Conservation (phyloP, 805 yeast genomes). For the Candida maris region DNA sequence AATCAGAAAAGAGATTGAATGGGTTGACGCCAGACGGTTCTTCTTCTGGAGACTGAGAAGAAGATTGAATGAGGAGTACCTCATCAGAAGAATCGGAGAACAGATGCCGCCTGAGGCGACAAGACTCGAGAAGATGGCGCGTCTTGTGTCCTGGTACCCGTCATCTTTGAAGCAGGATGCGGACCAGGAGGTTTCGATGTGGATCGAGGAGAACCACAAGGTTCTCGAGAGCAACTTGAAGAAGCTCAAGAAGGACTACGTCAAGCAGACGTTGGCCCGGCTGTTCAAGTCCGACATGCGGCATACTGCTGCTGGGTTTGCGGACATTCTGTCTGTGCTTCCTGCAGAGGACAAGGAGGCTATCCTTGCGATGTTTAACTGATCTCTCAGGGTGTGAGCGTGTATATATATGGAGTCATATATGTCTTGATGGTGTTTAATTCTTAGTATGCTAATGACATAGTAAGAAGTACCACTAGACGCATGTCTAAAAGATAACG, state of each 20-base stretch:
- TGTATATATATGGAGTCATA: no score
- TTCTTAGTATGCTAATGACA: no score
- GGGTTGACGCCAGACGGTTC: slow-evolving; percentile 87
- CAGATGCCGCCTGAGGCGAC: slow-evolving; percentile 46
- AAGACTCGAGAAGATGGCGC: slow-evolving; percentile 78
- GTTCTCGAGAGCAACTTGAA: slow-evolving; percentile 57
- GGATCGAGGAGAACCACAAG: slow-evolving; percentile 79
- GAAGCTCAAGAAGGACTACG: slow-evolving; percentile 61
- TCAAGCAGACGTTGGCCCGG: slow-evolving; percentile 61
- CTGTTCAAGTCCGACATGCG: slow-evolving; percentile 51
- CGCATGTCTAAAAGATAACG: no score
- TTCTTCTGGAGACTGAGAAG: slow-evolving; percentile 99
- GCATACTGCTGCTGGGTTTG: slow-evolving; percentile 51
- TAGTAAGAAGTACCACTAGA: no score
- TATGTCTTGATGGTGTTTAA: no score
- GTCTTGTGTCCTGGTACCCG: slow-evolving; percentile 86
- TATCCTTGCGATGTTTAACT: slow-evolving; percentile 30
- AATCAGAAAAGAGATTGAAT: slow-evolving; percentile 78
- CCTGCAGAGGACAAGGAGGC: slow-evolving; percentile 53
- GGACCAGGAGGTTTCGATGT: slow-evolving; percentile 75
- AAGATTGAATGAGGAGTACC: slow-evolving; percentile 88
- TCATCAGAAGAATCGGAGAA: slow-evolving; percentile 68
- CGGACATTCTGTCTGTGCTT: slow-evolving; percentile 50
- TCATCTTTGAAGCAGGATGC: slow-evolving; percentile 61
- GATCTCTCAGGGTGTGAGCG: no score